Evolutionary conservation across 2,329 filamentous ascomycete genomes (phyloP).

Genomic region (Scedosporium boydii): DNA sequence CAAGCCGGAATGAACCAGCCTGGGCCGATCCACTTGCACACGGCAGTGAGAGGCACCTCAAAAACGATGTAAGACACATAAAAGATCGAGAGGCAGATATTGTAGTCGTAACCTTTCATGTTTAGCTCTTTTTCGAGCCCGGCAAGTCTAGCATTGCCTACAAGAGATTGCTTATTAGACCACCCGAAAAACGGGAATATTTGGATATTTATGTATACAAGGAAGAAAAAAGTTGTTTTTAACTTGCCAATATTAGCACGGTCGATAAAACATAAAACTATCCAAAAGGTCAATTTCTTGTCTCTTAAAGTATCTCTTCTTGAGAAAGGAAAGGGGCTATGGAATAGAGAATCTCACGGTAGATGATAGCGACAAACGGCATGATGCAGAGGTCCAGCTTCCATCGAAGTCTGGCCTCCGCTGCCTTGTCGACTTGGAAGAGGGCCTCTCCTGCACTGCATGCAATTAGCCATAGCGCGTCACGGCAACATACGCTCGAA

Average conservation of each 20-base stretch:
- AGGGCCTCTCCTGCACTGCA: conserved; percentile 28
- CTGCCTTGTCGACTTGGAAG: conserved; percentile 44
- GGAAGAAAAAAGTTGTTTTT: no score
- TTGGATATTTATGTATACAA: neutral
- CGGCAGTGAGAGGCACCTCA: conserved; percentile 52
- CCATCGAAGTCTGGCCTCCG: conserved; percentile 40
- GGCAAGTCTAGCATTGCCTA: conserved; percentile 50
- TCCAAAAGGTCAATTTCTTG: no score
- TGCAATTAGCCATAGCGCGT: neutral
- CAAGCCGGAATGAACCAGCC: conserved; percentile 55
- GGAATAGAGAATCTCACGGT: conserved; percentile 17
- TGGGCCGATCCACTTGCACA: conserved; percentile 55
- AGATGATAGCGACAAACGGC: conserved; percentile 48
- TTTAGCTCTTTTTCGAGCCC: conserved; percentile 46
- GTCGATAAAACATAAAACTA: conserved; percentile 55
- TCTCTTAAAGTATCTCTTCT: no score
- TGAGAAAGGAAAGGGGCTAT: no score
- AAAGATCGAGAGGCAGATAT: conserved; percentile 49
- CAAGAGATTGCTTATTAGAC: neutral
- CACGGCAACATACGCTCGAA: no score
- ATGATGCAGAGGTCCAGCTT: conserved; percentile 53
- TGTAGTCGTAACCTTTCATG: conserved; percentile 50
- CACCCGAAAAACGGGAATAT: no score
- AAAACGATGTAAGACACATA: conserved; percentile 58
- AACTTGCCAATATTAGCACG: conserved; percentile 53